Evolutionary conservation across 495 filamentous ascomycete genomes (phyloP).

Genomic region (Xeromyces bisporus): DNA sequence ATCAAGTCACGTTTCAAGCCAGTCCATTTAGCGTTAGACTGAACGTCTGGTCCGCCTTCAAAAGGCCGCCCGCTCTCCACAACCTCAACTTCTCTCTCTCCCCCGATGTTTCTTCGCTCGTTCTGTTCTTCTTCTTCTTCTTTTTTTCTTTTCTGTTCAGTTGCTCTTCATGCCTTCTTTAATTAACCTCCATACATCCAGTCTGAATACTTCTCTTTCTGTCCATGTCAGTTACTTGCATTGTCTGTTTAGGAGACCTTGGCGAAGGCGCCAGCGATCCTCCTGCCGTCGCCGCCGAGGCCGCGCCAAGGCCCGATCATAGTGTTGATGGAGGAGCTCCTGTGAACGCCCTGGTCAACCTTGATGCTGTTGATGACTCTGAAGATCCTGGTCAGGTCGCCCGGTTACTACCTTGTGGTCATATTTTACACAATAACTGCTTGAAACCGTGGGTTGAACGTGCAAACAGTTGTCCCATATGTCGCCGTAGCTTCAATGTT

Average conservation of each 20-base stretch:
- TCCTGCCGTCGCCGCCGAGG: conserved; percentile 26
- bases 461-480: conserved; percentile 96
- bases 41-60: conserved; percentile 26
- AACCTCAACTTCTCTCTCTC: conserved; percentile 1
- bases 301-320: conserved; percentile 30
- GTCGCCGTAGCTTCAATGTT: conserved; percentile 73
- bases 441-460: conserved; percentile 84
- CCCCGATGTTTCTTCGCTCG: conserved; percentile 4
- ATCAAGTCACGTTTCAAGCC: conserved; percentile 25
- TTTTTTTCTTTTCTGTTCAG: conserved; percentile 2
- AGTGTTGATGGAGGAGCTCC: conserved; percentile 14
- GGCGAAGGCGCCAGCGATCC: conserved; percentile 40
- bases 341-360: conserved; percentile 18
- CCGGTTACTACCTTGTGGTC: conserved; percentile 58
- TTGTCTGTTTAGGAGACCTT: conserved; percentile 89
- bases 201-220: conserved; percentile 17
- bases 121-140: conserved; percentile 4
- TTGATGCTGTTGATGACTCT: conserved; percentile 14
- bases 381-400: conserved; percentile 39
- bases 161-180: conserved; percentile 33
- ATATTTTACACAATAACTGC: conserved; percentile 82
- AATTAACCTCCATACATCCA: conserved; percentile 13
- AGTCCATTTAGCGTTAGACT: conserved; percentile 29
- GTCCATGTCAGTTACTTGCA: conserved; percentile 83
- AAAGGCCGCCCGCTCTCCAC: conserved; percentile 15